Evolutionary conservation across 768 basidiomycete species (phyloP), one percentile per base, ranked within the genome.

Genomic region (Roridomyces roridus): DNA sequence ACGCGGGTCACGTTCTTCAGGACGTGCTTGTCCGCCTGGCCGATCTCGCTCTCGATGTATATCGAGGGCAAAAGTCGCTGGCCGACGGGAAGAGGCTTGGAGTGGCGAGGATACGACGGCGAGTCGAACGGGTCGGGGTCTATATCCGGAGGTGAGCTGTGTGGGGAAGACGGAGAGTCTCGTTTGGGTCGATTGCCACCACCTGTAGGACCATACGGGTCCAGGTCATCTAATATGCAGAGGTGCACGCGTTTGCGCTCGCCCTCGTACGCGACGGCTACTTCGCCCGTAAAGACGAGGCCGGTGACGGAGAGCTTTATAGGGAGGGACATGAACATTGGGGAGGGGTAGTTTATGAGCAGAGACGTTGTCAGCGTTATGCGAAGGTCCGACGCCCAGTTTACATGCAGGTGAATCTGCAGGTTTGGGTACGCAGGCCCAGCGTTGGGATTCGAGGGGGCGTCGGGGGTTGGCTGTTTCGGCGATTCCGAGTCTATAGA

Each of bases 271-370:
- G 96, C 97, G 31, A 98, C 83, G 9, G 92, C 90, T 41, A 98
- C 75, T 66, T 96, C 92, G 54, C 92, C 93, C 12, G 82, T 82
- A 71, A 98, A 92, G 14, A 94, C 78, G 55, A 98, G 79, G 1
- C 93, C 92, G 0, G 90, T 96, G 24, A 98, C 85, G n/a, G 88
- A 90, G 51, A 98, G 86, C 67, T 92, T 90, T 71, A 99, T 92
- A 7, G 97, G 97, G 23, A 99, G 82, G 14, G 92, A 88, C 96
- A 99, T 98, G 80, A 99, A 98, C 70, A 90, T 85, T 0, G 90
- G 89, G 0, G 94, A 94, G 6, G 97, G 97, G 70, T 98, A 98
- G 74, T 99, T 97, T 73, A 99, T 95, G 59, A 95, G 84, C 24
- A 98, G 82, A 9, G 94, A 96, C 0, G 97, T 98, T 26, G 92